Conservation (phyloP, 495 filamentous ascomycete species). For the Penicillium daleae region DNA sequence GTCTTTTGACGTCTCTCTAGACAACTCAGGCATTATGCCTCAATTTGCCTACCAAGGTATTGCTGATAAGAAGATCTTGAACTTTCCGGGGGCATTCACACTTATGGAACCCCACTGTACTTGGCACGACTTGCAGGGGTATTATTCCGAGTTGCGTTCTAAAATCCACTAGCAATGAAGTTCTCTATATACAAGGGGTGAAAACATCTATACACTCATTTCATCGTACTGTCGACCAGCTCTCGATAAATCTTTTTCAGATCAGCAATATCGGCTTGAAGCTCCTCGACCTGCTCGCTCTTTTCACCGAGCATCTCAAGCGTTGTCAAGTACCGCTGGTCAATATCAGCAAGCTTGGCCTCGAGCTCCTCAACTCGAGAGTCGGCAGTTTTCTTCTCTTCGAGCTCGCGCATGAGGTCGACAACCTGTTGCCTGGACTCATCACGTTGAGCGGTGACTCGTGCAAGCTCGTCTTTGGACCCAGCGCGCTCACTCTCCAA, state of each 20-base stretch:
- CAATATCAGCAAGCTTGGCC: conserved; percentile 58
- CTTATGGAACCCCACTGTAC: neutral
- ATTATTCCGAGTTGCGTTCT: conserved; percentile 3
- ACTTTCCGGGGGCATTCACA: too few species aligned
- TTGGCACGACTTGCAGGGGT: too few species aligned
- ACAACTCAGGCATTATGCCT: too few species aligned
- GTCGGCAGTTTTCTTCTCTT: conserved; percentile 65
- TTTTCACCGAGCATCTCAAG: conserved; percentile 96
- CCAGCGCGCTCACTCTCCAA: conserved; percentile 90
- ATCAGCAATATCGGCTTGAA: conserved; percentile 85
- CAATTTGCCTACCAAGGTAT: too few species aligned
- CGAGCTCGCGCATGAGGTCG: conserved; percentile 80
- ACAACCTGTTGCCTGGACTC: conserved; percentile 91
- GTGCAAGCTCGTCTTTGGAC: conserved; percentile 78
- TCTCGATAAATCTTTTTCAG: conserved; percentile 95
- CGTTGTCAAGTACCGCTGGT: conserved; percentile 81
- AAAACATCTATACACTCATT: conserved; percentile 40
- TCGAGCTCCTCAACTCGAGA: conserved; percentile 67
- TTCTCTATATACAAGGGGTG: conserved; percentile 6
- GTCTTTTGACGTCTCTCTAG: too few species aligned
- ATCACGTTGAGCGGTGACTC: conserved; percentile 82
- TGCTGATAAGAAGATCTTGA: too few species aligned
- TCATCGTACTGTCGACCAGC: conserved; percentile 82
- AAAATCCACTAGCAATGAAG: conserved; percentile 3
- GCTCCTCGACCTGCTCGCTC: conserved; percentile 90